Conservation (phyloP, 2,329 filamentous ascomycete species). For the Aureobasidium sp. region DNA sequence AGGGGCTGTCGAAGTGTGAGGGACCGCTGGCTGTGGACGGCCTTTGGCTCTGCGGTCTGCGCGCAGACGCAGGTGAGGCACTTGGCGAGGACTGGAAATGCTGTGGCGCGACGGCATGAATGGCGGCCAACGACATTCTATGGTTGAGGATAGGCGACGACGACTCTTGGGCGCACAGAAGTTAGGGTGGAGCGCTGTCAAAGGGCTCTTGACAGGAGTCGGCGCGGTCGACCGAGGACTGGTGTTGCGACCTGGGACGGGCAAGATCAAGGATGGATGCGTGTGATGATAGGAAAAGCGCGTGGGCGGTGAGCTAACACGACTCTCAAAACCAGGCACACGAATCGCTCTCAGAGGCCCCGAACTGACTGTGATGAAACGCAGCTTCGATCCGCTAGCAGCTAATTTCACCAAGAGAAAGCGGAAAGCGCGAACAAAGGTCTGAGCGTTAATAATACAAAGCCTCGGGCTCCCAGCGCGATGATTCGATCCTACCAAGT, state of each 20-base stretch:
- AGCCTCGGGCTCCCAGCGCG: conserved; percentile 1
- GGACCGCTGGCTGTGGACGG: conserved; percentile 33
- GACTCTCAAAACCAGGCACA: background rate
- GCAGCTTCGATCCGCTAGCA: conserved; percentile 11
- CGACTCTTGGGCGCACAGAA: background rate
- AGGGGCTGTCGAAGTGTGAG: conserved; percentile 30
- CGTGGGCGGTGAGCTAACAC: conserved; percentile 4
- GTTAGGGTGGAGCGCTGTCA: background rate
- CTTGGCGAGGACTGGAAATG: conserved; percentile 17
- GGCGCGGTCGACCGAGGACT: background rate
- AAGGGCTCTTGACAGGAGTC: background rate
- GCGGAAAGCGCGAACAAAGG: conserved; percentile 12
- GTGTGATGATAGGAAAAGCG: conserved; percentile 11
- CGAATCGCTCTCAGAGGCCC: background rate
- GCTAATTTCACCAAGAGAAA: conserved; percentile 11
- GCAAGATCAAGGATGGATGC: background rate
- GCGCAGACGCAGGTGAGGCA: conserved; percentile 30
- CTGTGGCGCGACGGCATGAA: conserved; percentile 24
- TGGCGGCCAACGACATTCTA: conserved; percentile 27
- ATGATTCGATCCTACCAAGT: background rate
- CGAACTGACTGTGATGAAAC: conserved; percentile 8
- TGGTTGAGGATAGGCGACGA: background rate
- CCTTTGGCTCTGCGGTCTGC: conserved; percentile 30
- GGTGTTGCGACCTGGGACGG: background rate
- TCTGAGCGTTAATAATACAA: conserved; percentile 4